Conservation (phyloP, 1,284 basidiomycete genomes). For the Rhodotorula sp. region DNA sequence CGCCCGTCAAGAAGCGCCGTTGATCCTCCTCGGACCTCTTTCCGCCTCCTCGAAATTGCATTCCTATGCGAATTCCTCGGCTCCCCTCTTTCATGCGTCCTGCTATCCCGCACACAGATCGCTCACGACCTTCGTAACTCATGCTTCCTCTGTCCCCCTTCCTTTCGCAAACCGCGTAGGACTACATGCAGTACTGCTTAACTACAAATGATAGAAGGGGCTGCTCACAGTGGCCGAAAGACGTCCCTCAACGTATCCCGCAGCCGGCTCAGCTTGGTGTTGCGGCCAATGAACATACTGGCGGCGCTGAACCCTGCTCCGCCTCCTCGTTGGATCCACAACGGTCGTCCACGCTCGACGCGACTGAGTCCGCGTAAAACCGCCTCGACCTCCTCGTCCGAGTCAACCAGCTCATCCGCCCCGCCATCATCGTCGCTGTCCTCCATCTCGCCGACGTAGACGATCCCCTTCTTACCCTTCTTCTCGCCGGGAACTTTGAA, state of each 20-base stretch:
- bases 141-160: no score
- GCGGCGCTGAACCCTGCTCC: slow-evolving; percentile 29
- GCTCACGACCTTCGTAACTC: no score
- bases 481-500: slow-evolving; percentile 10
- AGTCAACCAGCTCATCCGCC: slow-evolving; percentile 33
- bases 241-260: slow-evolving; percentile 13
- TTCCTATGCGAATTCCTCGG: no score
- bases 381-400: slow-evolving; percentile 40
- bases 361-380: slow-evolving; percentile 17
- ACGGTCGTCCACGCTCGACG: slow-evolving; percentile 6
- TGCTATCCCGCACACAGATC: no score
- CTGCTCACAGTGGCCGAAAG: slow-evolving; percentile 1
- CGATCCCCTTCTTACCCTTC: slow-evolving; percentile 18
- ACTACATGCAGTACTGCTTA: not conserved
- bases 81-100: no score
- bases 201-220: not conserved
- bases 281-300: slow-evolving; percentile 29
- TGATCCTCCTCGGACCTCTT: no score
- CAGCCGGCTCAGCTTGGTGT: slow-evolving; percentile 23
- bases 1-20: no score
- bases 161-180: not conserved
- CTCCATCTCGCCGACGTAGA: slow-evolving; percentile 34
- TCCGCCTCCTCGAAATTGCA: no score
- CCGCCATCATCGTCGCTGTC: slow-evolving; percentile 21
- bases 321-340: slow-evolving; percentile 23